Base-by-base conservation (phyloP, 805 yeast species). In the Cyberlindnera galapagoensis region DNA sequence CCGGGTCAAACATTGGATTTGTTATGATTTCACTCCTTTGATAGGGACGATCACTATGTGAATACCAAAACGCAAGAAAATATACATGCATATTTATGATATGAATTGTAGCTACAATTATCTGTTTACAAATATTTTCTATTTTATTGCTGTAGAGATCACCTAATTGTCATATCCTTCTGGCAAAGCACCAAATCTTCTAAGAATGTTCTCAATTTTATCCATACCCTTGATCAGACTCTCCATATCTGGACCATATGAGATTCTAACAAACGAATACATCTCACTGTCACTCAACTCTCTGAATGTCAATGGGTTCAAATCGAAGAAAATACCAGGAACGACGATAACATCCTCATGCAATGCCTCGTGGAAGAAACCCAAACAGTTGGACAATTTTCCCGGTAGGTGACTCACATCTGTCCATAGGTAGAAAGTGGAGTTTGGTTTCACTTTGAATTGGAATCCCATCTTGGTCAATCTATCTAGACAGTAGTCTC, bases 261-360 rank as follows among this genome's bases (percentile, higher is more conserved):
- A 71, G 39, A 74, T 59, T 49, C 80, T 57, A 11, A 74, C 76
- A 43, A 62, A 74, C 34, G 72, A 69, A 47, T 71, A 74, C 77
- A 75, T 72, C 24, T 68, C 74, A 23, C 71, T 73, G 40, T 74
- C 80, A 37, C 63, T 72, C 31, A 74, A 54, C 31, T 60, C 63
- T 46, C 66, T 50, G 43, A 63, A 51, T 26, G 64, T 61, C 33
- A 60, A 66, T 4, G 80, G 80, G 41, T 74, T 74, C 41, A 74
- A 62, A 47, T 74, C 72, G 49, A 74, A 74, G 59, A 74, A 74
- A 40, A 74, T 73, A 3, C 80, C 80, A 4, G 80, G 80, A 13
- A 74, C 80, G 20, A 70, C 67, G 46, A 74, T 74, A 9, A 72
- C 76, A 43, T 67, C 67, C 43, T 73, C 77, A 44, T 72, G 78